These are phyloP conservation scores for Agarophyton chilense DNA, from an alignment of 23 red algal species.

Conservation along the genomic window DNA sequence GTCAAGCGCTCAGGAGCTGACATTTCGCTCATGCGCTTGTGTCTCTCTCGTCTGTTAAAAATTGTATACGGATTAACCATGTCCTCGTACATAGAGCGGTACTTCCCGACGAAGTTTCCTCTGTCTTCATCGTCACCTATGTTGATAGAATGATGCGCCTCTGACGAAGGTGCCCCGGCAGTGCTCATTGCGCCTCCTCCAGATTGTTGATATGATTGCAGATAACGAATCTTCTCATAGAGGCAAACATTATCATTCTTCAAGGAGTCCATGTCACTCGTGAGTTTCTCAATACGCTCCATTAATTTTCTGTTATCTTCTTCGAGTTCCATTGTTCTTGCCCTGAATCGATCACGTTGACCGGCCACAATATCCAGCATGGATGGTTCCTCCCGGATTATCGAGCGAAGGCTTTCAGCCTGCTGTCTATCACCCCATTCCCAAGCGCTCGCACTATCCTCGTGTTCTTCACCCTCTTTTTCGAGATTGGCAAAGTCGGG, in stretches of 20 bases:
- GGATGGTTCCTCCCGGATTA: constrained; percentile 68
- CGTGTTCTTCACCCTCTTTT: neutral
- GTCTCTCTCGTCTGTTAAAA: constrained; percentile 74
- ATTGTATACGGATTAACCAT: constrained; percentile 81
- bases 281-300: constrained; percentile 66
- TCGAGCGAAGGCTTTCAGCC: constrained; percentile 47
- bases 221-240: constrained; percentile 76
- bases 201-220: constrained; percentile 77
- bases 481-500: neutral
- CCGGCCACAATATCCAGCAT: constrained; percentile 82
- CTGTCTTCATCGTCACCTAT: constrained; percentile 38
- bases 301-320: constrained; percentile 71
- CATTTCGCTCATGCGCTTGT: constrained; percentile 76
- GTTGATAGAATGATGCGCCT: neutral
- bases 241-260: constrained; percentile 80
- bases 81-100: constrained; percentile 73
- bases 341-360: constrained; percentile 81
- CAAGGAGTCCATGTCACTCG: constrained; percentile 69
- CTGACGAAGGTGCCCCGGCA: neutral
- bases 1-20: constrained; percentile 72
- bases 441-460: constrained; percentile 51
- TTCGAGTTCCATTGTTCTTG: constrained; percentile 76
- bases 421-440: constrained; percentile 69
- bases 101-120: constrained; percentile 56
- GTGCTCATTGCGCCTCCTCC: neutral